These are phyloP conservation scores for Desmodesmus armatus DNA, from an alignment of 139 green algal species.

Conservation along the genomic window DNA sequence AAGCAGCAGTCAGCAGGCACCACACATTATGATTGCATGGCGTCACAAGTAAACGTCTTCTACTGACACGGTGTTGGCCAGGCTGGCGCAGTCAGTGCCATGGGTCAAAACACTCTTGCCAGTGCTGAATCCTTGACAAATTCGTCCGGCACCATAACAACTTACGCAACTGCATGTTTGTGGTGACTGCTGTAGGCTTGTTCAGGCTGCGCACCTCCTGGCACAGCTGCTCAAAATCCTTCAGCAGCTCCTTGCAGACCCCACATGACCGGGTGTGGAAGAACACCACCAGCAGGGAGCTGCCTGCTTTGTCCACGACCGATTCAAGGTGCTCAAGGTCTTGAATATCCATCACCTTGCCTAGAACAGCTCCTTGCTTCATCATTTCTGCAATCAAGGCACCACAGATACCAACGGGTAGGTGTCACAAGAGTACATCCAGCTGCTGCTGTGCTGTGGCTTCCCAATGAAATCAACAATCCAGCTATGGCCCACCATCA, in stretches of 20 bases:
- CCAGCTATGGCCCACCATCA: not conserved
- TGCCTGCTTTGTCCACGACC: constrained; percentile 34
- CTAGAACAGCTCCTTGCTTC: not conserved
- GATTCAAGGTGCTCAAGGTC: constrained; percentile 46
- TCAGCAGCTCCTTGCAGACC: constrained; percentile 26
- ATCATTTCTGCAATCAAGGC: not conserved
- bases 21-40: too few species aligned
- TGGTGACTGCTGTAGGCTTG: too few species aligned
- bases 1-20: not conserved
- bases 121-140: not conserved
- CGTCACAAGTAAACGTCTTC: too few species aligned
- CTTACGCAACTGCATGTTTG: too few species aligned
- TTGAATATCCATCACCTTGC: constrained; percentile 19
- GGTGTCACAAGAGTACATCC: not conserved
- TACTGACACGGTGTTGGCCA: too few species aligned
- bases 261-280: constrained; percentile 46
- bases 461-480: too few species aligned
- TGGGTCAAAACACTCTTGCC: too few species aligned
- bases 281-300: constrained; percentile 26
- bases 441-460: not conserved
- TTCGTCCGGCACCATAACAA: not conserved
- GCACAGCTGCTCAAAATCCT: constrained; percentile 29
- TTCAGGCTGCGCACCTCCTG: not conserved
- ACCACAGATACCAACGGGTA: not conserved
- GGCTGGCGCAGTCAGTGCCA: too few species aligned